A percentile compares a stretch with the other conserved stretches of the same genome.
Conservation (phyloP, 2,329 filamentous ascomycete species). For the Akanthomyces lecanii region DNA sequence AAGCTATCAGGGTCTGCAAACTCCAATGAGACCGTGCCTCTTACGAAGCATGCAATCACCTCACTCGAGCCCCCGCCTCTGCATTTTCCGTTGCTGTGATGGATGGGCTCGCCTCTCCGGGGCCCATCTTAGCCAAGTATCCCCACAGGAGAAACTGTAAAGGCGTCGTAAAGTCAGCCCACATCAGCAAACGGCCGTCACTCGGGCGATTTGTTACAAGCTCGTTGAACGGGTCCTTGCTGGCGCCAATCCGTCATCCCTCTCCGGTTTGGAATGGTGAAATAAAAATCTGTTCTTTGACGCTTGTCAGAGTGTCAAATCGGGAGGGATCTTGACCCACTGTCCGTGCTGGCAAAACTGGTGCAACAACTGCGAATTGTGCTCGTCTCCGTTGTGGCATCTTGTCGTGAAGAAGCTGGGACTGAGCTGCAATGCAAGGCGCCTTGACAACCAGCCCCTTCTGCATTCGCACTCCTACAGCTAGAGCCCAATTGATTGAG, state of each 20-base stretch:
- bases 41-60: neutral
- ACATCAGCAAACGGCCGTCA: conserved; percentile 12
- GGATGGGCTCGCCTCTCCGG: neutral
- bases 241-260: neutral
- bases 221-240: neutral
- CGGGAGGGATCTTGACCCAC: conserved; percentile 15
- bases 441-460: neutral
- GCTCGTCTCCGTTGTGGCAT: neutral
- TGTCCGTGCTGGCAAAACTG: conserved; percentile 10
- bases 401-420: neutral
- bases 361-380: neutral
- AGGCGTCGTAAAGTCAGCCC: conserved; percentile 7
- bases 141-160: conserved; percentile 1
- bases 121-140: neutral
- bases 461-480: neutral
- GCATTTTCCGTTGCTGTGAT: neutral
- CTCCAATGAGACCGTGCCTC: neutral
- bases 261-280: neutral
- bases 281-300: neutral
- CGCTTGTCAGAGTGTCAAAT: conserved; percentile 6
- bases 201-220: conserved; percentile 1
- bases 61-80: neutral
- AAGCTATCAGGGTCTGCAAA: neutral
- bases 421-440: neutral
- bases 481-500: neutral